These are phyloP conservation scores for Leccinum subgranulosum DNA, from an alignment of 768 basidiomycete genomes.

Conservation along the genomic window DNA sequence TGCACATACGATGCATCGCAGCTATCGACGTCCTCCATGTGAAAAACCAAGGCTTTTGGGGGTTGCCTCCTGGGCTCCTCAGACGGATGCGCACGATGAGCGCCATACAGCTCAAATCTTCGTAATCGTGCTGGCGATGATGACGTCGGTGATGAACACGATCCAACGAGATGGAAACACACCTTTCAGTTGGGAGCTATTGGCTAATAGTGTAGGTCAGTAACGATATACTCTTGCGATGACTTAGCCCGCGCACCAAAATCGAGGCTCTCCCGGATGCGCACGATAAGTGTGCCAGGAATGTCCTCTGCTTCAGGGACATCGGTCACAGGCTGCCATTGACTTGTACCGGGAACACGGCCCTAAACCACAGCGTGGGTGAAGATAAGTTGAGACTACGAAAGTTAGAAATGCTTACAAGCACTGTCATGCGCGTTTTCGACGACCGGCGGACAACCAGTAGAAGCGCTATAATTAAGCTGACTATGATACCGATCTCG, in stretches of 20 bases:
- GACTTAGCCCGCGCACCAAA: constrained; percentile 57
- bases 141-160: background rate
- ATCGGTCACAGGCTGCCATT: constrained; percentile 90
- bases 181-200: constrained; percentile 93
- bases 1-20: constrained; percentile 84
- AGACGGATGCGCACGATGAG: constrained; percentile 77
- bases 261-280: constrained; percentile 86
- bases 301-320: constrained; percentile 80
- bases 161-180: background rate
- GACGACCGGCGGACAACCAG: constrained; percentile 90
- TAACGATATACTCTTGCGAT: background rate
- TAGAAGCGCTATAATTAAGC: constrained; percentile 81
- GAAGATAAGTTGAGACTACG: background rate
- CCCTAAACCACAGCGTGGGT: constrained; percentile 47
- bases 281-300: constrained; percentile 80
- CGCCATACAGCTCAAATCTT: constrained; percentile 86
- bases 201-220: constrained; percentile 49
- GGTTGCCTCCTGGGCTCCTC: constrained; percentile 77
- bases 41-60: constrained; percentile 81
- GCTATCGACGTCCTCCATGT: constrained; percentile 87
- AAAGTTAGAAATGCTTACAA: constrained; percentile 42
- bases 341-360: constrained; percentile 80
- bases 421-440: constrained; percentile 83
- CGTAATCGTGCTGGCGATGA: constrained; percentile 61
- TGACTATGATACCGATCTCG: constrained; percentile 89